Evolutionary conservation across 2,329 filamentous ascomycete species (phyloP), one percentile per base, ranked within the genome.

Genomic region (Calonectria hawksworthii): DNA sequence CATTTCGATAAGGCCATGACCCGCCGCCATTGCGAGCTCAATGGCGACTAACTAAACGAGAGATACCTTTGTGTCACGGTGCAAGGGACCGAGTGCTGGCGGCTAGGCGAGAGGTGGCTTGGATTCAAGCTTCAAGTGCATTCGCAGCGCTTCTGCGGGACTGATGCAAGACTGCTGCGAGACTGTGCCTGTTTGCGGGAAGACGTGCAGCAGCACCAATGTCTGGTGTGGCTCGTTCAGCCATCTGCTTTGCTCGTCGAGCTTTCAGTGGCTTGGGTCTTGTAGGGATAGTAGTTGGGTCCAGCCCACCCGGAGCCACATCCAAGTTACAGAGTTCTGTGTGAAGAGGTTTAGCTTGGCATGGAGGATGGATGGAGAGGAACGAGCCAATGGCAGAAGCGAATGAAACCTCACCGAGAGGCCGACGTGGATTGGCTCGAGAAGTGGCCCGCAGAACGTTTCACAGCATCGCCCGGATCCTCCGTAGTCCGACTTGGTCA

Each of bases 311-410:
- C 64, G 56, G 73, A 72, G 73, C 77, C 59, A 65, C 71, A 77
- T 75, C 63, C 38, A 59, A 54, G 51, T 59, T 56, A 50, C 44
- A 68, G 38, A 56, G 47, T 28, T 36, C 26, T 56, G 21, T 11
- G 21, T 13, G 30, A 61, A 54, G 41, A 67, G 70, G 44, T 68
- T 68, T 61, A 59, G 59, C 41, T 41, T 32, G 34, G 16, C 32
- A 41, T 41, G 52, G 23, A 63, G 41, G 63, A 72, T 72, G 50
- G 63, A 72, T 72, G 50, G 72, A 74, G 74, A 69, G 69, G 76
- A 66, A 67, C 54, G 47, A 51, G 18, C 78, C 78, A 76, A 80
- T 78, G 75, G 54, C 68, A 70, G 64, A 71, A 64, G 72, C 51
- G 63, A 77, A 72, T 50, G 65, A 56, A 70, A 73, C 69, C 73